Evolutionary conservation across 2,329 filamentous ascomycete genomes (phyloP), one percentile per base, ranked within the genome.

Genomic region (Penicillium sp.): DNA sequence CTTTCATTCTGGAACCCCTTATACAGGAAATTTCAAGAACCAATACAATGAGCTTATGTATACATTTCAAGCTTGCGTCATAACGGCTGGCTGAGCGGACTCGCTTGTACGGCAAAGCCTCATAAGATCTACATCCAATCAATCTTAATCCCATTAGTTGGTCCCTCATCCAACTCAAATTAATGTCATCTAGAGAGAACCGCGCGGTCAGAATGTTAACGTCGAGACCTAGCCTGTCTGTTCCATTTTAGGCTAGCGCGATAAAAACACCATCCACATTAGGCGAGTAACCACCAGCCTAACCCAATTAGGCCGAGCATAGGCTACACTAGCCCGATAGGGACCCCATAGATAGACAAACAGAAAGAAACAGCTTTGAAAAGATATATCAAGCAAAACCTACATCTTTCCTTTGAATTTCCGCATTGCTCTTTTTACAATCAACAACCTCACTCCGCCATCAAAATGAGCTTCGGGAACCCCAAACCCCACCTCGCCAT

Each of bases 401-500:
- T 27, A 46, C 14, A 5, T 26, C 8, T 16, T 46, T 19, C 24
- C 22, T n/a, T 10, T 4, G n/a, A 19, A 47, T 1, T 3, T 11
- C 22, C 27, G n/a, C 19, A 22, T 7, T 16, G 9, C 22, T 27
- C 10, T 10, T 27, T 21, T 11, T 35, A 29, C 33, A 6, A 10
- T 19, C 33, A 10, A 5, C 19, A n/a, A 5, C 10, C 29, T 13
- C n/a, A 43, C 16, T 16, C 37, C n/a, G 13, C 24, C 19, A 27
- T 13, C 41, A 57, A 41, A 44, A 65, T 62, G 63, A 53, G 39
- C 31, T 45, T 58, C 41, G 60, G 48, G 56, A 51, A 21, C 6
- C 46, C 11, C 24, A 46, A 26, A 4, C 41, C 21, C 58, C 58
- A 60, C 37, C 93, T 96, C 74, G 87, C 87, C 62, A 84, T 96